Conservation (phyloP, 176 grass and related monocot species). For the Carex scoparia region DNA sequence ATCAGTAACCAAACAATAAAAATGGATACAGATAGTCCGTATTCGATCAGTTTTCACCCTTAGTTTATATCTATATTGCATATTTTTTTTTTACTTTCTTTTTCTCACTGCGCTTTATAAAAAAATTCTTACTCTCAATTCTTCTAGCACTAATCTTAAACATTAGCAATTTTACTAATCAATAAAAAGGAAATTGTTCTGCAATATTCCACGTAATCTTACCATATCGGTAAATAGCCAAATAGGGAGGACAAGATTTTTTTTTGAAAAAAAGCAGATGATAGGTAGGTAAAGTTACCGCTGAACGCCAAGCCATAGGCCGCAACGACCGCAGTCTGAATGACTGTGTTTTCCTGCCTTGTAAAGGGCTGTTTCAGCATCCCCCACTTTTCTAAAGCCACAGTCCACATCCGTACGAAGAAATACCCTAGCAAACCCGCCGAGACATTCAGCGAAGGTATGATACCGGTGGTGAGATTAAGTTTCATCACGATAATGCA, state of each 20-base stretch:
- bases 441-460: slow-evolving; percentile 36
- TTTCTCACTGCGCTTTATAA: too few species aligned
- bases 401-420: slow-evolving; percentile 37
- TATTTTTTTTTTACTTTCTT: too few species aligned
- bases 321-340: slow-evolving; percentile 51
- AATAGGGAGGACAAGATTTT: background rate
- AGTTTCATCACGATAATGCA: slow-evolving; percentile 40
- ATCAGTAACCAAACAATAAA: too few species aligned
- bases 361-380: slow-evolving; percentile 39
- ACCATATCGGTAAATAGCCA: background rate
- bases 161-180: too few species aligned
- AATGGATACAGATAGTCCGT: too few species aligned
- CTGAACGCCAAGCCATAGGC: slow-evolving; percentile 42
- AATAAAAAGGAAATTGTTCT: too few species aligned
- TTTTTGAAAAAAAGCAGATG: background rate
- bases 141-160: too few species aligned
- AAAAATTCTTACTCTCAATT: too few species aligned
- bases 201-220: background rate
- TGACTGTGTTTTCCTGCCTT: slow-evolving; percentile 58
- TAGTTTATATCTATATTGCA: too few species aligned
- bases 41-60: too few species aligned
- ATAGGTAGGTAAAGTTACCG: slow-evolving; percentile 21
- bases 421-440: slow-evolving; percentile 41
- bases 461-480: slow-evolving; percentile 41
- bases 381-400: slow-evolving; percentile 23